Conservation (phyloP, 345 rosid species). For the Draba incana region DNA sequence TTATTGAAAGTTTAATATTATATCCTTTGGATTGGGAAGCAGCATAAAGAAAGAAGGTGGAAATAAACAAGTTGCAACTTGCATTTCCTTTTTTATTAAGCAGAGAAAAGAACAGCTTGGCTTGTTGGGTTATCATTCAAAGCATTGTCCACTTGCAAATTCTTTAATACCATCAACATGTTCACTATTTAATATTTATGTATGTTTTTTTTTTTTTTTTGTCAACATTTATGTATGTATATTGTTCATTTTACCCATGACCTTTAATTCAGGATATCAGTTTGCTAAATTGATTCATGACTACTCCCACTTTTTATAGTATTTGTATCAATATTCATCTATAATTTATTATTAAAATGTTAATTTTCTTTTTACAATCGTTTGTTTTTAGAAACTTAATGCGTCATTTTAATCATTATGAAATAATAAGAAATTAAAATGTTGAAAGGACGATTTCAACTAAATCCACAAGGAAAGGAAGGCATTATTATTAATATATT, state of each 20-base stretch:
- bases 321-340: neutral
- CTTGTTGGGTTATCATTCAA: slow-evolving; percentile 40
- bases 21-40: slow-evolving; percentile 32
- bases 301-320: too few relatives aligned
- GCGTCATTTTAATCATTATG: neutral
- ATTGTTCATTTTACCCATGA: slow-evolving; percentile 18
- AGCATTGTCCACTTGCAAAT: slow-evolving; percentile 41
- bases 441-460: neutral
- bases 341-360: neutral
- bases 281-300: too few relatives aligned
- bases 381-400: neutral
- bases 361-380: neutral
- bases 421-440: slow-evolving; percentile 17
- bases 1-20: slow-evolving; percentile 10
- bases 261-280: too few relatives aligned
- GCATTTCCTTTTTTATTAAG: slow-evolving; percentile 30
- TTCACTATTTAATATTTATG: slow-evolving; percentile 2
- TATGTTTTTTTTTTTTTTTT: too few relatives aligned
- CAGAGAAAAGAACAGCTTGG: slow-evolving; percentile 37
- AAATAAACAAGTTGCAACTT: slow-evolving; percentile 40
- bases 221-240: neutral
- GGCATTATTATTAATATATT: neutral
- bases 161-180: slow-evolving; percentile 32
- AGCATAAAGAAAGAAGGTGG: slow-evolving; percentile 38
- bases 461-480: neutral